Percentiles rank a stretch among this genome's conserved stretches.
Evolutionary conservation across 768 basidiomycete genomes (phyloP).

Genomic region (Trichaptum fuscoviolaceum): DNA sequence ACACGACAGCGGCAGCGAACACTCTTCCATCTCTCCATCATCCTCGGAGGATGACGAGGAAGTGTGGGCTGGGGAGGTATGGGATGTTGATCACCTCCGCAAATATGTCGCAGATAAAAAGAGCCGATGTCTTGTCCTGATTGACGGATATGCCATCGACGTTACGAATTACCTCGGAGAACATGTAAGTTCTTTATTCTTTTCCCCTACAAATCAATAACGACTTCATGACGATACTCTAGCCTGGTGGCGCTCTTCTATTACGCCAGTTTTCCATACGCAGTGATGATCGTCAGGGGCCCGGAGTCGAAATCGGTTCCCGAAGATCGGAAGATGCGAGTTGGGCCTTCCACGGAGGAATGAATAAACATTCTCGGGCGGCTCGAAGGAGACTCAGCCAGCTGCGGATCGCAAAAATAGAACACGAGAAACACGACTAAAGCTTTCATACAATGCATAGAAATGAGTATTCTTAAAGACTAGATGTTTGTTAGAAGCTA

Average conservation of each 20-base stretch:
- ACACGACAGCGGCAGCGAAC: slow-evolving; percentile 3
- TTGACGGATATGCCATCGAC: slow-evolving; percentile 60
- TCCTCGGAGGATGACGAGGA: slow-evolving; percentile 14
- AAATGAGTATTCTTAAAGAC: background rate
- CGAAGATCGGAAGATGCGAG: slow-evolving; percentile 33
- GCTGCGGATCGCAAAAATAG: slow-evolving; percentile 38
- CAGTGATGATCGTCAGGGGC: background rate
- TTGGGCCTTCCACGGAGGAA: slow-evolving; percentile 64
- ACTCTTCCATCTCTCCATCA: slow-evolving; percentile 1
- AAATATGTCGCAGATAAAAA: slow-evolving; percentile 27
- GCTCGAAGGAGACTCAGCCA: slow-evolving; percentile 45
- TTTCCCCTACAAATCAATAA: slow-evolving; percentile 3
- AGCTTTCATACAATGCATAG: background rate
- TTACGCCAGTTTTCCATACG: background rate
- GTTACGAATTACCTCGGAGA: slow-evolving; percentile 55
- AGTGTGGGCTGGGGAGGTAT: slow-evolving; percentile 34
- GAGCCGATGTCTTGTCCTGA: slow-evolving; percentile 44
- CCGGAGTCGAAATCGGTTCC: background rate
- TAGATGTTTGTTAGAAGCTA: too few species aligned
- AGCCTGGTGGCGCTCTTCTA: slow-evolving; percentile 54
- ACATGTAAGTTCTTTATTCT: slow-evolving; percentile 44
- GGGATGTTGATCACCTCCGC: slow-evolving; percentile 34
- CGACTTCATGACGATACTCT: slow-evolving; percentile 5
- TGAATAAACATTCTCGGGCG: slow-evolving; percentile 67
- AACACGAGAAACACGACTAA: background rate